Evolutionary conservation across 768 basidiomycete species (phyloP).

Genomic region (Boletus fagicola): DNA sequence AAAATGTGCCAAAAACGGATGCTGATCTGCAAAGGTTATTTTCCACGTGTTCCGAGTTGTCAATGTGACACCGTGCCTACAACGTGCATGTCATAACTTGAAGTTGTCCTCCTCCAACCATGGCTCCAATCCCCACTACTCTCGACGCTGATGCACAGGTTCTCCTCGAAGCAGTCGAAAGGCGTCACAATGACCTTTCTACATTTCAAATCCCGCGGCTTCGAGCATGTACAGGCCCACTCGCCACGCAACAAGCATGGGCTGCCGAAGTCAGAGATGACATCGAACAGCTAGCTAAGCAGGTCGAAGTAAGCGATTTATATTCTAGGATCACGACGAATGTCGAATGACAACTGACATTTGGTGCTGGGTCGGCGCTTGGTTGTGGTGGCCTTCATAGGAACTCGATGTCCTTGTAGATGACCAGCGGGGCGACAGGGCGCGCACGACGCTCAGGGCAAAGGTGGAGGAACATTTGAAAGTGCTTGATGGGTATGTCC

Average conservation of each 20-base stretch:
- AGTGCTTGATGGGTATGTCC: slow-evolving; percentile 51
- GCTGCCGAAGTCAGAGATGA: slow-evolving; percentile 78
- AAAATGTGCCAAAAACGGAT: neutral
- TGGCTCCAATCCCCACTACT: slow-evolving; percentile 62
- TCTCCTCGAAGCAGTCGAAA: slow-evolving; percentile 50
- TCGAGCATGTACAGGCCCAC: slow-evolving; percentile 63
- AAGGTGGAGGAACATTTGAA: slow-evolving; percentile 50
- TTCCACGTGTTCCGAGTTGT: neutral
- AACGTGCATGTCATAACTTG: neutral
- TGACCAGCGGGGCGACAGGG: slow-evolving; percentile 63
- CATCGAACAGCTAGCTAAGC: slow-evolving; percentile 54
- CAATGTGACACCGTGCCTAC: neutral
- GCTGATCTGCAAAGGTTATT: neutral
- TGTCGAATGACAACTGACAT: neutral
- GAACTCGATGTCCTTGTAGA: slow-evolving; percentile 67
- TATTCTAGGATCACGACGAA: slow-evolving; percentile 1
- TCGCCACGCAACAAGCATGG: slow-evolving; percentile 67
- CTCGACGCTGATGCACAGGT: slow-evolving; percentile 51
- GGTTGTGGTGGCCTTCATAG: slow-evolving; percentile 35
- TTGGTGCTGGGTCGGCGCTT: neutral
- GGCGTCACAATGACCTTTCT: slow-evolving; percentile 61
- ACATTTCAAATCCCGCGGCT: slow-evolving; percentile 77
- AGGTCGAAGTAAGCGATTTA: slow-evolving; percentile 60
- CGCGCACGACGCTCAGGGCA: slow-evolving; percentile 44
- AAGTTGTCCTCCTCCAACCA: slow-evolving; percentile 25